A percentile compares a stretch with the other conserved stretches of the same genome.
Evolutionary conservation across 805 yeast species (phyloP).

Genomic region (Torulaspora microellipsoides): DNA sequence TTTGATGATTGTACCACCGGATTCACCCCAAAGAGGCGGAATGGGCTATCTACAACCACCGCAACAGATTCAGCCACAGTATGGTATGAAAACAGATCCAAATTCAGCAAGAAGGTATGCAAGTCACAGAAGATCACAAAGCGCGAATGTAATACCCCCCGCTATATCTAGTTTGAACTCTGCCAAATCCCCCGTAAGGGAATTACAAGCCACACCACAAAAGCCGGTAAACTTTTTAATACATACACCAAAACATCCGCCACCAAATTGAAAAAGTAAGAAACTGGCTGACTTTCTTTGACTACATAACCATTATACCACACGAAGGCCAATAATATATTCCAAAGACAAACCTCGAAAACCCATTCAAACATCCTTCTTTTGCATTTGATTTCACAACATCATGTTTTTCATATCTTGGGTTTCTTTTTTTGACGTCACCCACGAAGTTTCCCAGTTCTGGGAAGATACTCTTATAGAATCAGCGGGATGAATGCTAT

Average conservation of each 20-base stretch:
- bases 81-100: slow-evolving; percentile 7
- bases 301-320: too few species aligned
- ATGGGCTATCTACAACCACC: slow-evolving; percentile 8
- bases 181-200: slow-evolving; percentile 15
- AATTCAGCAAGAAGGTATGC: slow-evolving; percentile 1
- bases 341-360: too few species aligned
- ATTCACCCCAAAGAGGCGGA: slow-evolving; percentile 5
- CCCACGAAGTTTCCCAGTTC: too few species aligned
- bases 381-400: too few species aligned
- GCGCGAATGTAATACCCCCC: slow-evolving; percentile 20
- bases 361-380: too few species aligned
- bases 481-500: too few species aligned
- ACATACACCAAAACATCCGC: slow-evolving; percentile 34
- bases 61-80: slow-evolving; percentile 8
- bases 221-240: slow-evolving; percentile 31
- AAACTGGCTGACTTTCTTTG: too few species aligned
- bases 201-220: slow-evolving; percentile 15
- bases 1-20: slow-evolving; percentile 6
- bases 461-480: too few species aligned
- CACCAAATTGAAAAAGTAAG: slow-evolving; percentile 13
- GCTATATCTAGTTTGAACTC: slow-evolving; percentile 3
- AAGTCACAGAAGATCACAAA: slow-evolving; percentile 29
- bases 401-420: too few species aligned
- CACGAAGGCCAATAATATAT: too few species aligned
- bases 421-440: too few species aligned